These are phyloP conservation scores for Boletus vermiculosoides DNA, from an alignment of 768 basidiomycete species.

Conservation along the genomic window DNA sequence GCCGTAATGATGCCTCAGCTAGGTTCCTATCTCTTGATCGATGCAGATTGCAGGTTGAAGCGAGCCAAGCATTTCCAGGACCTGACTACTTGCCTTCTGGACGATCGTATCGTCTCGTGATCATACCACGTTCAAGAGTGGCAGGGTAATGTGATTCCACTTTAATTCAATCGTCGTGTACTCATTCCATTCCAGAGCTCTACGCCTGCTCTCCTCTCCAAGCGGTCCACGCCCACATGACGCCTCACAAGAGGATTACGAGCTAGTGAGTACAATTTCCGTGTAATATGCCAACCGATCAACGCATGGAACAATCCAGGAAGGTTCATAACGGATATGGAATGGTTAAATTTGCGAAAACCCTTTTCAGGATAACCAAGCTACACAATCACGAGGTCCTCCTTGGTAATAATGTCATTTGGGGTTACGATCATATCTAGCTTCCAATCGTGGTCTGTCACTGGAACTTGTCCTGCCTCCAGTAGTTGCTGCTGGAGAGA, in stretches of 20 bases:
- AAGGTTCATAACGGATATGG: conserved; percentile 27
- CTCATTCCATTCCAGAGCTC: conserved; percentile 30
- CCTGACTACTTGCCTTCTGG: conserved; percentile 43
- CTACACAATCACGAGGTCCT: conserved; percentile 24
- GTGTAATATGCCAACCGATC: conserved; percentile 6
- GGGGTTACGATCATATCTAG: conserved; percentile 60
- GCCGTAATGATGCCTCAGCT: conserved; percentile 68
- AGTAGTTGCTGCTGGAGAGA: conserved; percentile 64
- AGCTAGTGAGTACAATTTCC: conserved; percentile 28
- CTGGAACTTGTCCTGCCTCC: conserved; percentile 50
- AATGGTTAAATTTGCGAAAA: conserved; percentile 14
- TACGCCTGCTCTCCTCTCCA: conserved; percentile 43
- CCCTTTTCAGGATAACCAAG: conserved; percentile 3
- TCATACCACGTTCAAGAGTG: conserved; percentile 40
- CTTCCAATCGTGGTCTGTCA: conserved; percentile 57
- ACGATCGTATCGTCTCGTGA: conserved; percentile 43
- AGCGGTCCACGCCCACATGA: conserved; percentile 16
- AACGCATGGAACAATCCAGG: conserved; percentile 12
- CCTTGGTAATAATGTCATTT: conserved; percentile 34
- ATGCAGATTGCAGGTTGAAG: conserved; percentile 6
- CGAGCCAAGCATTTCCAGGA: conserved; percentile 20
- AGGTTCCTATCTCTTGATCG: conserved; percentile 38
- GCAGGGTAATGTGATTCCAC: conserved; percentile 39
- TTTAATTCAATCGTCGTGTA: conserved; percentile 3
- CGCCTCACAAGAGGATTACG: conserved; percentile 23